Percentiles rank a stretch among this genome's conserved stretches.
These are phyloP conservation scores for Pachyrhizus erosus DNA, from an alignment of 306 rosid genomes.

Conservation along the genomic window DNA sequence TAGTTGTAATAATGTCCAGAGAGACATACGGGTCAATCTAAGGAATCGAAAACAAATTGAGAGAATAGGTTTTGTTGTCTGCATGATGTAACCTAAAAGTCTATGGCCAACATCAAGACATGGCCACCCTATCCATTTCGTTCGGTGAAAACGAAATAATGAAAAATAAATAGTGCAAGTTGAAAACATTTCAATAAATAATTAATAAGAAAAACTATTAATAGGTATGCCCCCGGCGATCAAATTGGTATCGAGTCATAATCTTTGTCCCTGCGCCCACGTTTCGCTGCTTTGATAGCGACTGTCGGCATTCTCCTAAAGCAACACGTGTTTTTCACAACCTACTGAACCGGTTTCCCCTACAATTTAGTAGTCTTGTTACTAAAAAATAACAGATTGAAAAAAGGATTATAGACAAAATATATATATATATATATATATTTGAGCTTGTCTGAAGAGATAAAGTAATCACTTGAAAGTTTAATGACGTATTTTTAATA, in stretches of 20 bases:
- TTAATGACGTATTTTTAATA: too few species aligned
- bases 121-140: background rate
- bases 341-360: conserved; percentile 24
- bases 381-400: too few species aligned
- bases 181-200: background rate
- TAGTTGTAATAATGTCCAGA: background rate
- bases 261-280: conserved; percentile 1
- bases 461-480: too few species aligned
- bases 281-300: conserved; percentile 26
- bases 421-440: too few species aligned
- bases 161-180: background rate
- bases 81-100: background rate
- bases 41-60: background rate
- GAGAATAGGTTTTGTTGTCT: background rate
- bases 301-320: conserved; percentile 52
- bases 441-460: too few species aligned
- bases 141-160: conserved; percentile 1
- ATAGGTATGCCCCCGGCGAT: conserved; percentile 10
- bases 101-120: conserved; percentile 28
- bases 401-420: too few species aligned
- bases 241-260: background rate
- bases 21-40: background rate
- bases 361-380: background rate
- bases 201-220: background rate
- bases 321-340: conserved; percentile 29